Evolutionary conservation across 129 eudicot genomes (phyloP).

Genomic region (Saussurea involucrata): DNA sequence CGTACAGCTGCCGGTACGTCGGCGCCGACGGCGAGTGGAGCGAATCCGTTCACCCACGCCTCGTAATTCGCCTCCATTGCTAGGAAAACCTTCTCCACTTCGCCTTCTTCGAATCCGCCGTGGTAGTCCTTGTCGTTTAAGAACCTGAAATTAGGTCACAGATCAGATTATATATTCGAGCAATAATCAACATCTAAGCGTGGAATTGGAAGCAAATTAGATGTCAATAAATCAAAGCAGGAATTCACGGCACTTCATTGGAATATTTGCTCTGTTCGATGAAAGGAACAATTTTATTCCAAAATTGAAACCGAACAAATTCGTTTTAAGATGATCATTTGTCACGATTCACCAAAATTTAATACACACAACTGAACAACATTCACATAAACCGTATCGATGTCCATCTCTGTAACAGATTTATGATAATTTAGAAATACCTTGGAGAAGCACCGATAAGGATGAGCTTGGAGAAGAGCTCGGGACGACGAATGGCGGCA

Average conservation of each 20-base stretch:
- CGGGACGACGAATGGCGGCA: constrained; percentile 88
- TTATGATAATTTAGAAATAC: constrained; percentile 19
- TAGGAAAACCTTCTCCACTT: constrained; percentile 73
- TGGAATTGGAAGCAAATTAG: neutral
- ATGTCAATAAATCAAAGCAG: neutral
- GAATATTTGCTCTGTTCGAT: neutral
- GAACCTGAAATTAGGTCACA: constrained; percentile 45
- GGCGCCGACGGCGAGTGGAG: constrained; percentile 95
- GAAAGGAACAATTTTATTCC: neutral
- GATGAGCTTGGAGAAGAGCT: constrained; percentile 77
- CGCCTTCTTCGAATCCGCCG: constrained; percentile 84
- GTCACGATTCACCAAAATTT: neutral
- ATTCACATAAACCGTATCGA: neutral
- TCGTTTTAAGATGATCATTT: neutral
- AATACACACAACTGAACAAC: neutral
- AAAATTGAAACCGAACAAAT: neutral
- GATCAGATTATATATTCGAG: neutral
- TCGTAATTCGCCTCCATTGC: constrained; percentile 89
- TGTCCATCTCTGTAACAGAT: neutral
- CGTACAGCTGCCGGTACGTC: constrained; percentile 94
- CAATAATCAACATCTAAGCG: neutral
- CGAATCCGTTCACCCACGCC: constrained; percentile 92
- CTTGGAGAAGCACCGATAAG: constrained; percentile 96
- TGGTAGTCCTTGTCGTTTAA: constrained; percentile 78
- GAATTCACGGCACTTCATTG: neutral